These are phyloP conservation scores for Penicillium sp. DNA, from an alignment of 2,329 filamentous ascomycete species.

Conservation along the genomic window DNA sequence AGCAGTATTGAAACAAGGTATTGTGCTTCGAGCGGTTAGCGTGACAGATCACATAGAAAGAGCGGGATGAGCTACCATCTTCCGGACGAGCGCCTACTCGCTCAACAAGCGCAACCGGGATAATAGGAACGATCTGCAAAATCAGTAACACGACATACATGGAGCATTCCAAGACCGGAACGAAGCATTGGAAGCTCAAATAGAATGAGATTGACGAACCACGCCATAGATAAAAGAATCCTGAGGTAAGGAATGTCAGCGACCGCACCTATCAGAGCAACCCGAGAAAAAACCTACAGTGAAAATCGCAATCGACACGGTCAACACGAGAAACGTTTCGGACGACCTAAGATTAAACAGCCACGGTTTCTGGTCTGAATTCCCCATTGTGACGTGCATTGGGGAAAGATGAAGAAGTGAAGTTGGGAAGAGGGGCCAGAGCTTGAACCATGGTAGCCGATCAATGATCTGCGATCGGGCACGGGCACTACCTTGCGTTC, in stretches of 20 bases:
- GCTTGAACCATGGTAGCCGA: background rate
- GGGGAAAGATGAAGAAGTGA: background rate
- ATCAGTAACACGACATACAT: background rate
- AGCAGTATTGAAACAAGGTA: slow-evolving; percentile 70
- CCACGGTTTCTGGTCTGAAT: slow-evolving; percentile 13
- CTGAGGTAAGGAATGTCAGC: slow-evolving; percentile 19
- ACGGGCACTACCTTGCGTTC: background rate
- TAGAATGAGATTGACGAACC: slow-evolving; percentile 16
- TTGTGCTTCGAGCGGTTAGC: slow-evolving; percentile 50
- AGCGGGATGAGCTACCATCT: slow-evolving; percentile 39
- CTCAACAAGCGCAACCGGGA: slow-evolving; percentile 62
- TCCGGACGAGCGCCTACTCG: slow-evolving; percentile 37
- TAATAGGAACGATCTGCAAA: slow-evolving; percentile 62
- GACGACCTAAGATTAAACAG: slow-evolving; percentile 38
- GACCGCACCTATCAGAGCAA: background rate
- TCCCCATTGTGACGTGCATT: background rate
- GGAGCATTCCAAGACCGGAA: too few species aligned
- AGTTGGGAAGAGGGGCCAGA: background rate
- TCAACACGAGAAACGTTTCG: slow-evolving; percentile 38
- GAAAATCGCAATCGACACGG: slow-evolving; percentile 44
- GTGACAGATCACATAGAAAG: background rate
- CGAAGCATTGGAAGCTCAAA: too few species aligned
- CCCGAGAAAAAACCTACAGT: slow-evolving; percentile 30
- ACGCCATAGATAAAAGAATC: slow-evolving; percentile 44
- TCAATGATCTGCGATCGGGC: background rate